Conservation (phyloP, 306 rosid species). For the Herpetospermum pedunculosum region DNA sequence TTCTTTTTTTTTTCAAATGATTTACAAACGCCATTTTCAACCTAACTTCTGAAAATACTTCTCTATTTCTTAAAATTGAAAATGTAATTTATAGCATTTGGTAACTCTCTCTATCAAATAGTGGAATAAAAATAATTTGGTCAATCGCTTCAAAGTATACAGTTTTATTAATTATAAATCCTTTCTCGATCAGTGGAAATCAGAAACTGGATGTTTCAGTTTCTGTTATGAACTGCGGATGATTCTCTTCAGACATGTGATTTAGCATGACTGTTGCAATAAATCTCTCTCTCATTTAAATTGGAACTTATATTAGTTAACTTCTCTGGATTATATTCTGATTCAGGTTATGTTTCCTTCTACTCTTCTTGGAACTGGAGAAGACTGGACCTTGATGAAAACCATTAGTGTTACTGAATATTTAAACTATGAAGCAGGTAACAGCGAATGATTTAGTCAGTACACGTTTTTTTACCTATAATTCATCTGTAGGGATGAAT, state of each 20-base stretch:
- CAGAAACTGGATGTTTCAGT: background rate
- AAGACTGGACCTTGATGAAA: slow-evolving; percentile 93
- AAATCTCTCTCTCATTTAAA: background rate
- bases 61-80: background rate
- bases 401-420: slow-evolving; percentile 96
- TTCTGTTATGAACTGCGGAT: background rate
- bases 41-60: background rate
- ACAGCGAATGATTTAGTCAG: background rate
- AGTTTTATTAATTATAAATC: background rate
- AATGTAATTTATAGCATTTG: background rate
- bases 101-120: background rate
- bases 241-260: background rate
- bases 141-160: background rate
- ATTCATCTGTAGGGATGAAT: background rate
- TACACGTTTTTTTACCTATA: background rate
- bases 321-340: background rate
- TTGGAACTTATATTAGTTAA: background rate
- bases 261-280: background rate
- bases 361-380: slow-evolving; percentile 80
- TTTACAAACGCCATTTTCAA: background rate
- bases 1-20: background rate
- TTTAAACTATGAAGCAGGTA: slow-evolving; percentile 90
- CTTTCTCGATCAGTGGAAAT: background rate
- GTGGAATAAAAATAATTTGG: background rate
- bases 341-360: slow-evolving; percentile 96